These are phyloP conservation scores for Macrophomina tecta DNA, from an alignment of 2,329 filamentous ascomycete species.

Conservation along the genomic window DNA sequence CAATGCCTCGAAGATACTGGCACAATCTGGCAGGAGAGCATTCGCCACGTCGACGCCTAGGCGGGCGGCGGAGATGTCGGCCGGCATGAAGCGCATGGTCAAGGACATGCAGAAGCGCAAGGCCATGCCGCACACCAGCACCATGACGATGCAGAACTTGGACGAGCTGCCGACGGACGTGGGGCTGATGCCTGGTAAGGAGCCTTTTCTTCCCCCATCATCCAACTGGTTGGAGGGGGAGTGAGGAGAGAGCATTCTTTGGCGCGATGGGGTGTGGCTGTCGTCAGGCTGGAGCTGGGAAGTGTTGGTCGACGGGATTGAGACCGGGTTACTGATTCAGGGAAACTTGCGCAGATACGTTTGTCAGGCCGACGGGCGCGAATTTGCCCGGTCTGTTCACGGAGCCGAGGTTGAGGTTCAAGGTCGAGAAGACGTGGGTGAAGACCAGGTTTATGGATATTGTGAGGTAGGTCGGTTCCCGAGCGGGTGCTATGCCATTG, in stretches of 20 bases:
- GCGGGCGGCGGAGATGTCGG: neutral
- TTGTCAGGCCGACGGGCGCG: constrained; percentile 41
- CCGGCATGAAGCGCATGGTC: constrained; percentile 4
- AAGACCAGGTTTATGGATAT: constrained; percentile 32
- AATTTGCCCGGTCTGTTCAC: constrained; percentile 38
- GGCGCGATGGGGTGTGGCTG: no score
- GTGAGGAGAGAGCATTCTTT: neutral
- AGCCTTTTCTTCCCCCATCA: neutral
- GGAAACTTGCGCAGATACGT: constrained; percentile 38
- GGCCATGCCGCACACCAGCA: constrained; percentile 6
- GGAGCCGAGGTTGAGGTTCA: constrained; percentile 33
- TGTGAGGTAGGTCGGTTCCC: constrained; percentile 32
- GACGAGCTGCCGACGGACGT: constrained; percentile 30
- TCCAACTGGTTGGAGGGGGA: neutral
- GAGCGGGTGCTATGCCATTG: neutral
- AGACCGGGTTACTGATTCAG: no score
- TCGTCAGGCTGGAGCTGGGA: no score
- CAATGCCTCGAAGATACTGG: neutral
- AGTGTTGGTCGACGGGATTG: no score
- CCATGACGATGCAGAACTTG: constrained; percentile 2
- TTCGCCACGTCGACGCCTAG: neutral
- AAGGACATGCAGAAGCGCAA: constrained; percentile 14
- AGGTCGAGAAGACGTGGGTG: constrained; percentile 37
- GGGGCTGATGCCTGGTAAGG: constrained; percentile 33
- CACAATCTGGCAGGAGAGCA: neutral